These are phyloP conservation scores for Malassezia psittaci DNA, from an alignment of 1,284 basidiomycete genomes.

Conservation along the genomic window DNA sequence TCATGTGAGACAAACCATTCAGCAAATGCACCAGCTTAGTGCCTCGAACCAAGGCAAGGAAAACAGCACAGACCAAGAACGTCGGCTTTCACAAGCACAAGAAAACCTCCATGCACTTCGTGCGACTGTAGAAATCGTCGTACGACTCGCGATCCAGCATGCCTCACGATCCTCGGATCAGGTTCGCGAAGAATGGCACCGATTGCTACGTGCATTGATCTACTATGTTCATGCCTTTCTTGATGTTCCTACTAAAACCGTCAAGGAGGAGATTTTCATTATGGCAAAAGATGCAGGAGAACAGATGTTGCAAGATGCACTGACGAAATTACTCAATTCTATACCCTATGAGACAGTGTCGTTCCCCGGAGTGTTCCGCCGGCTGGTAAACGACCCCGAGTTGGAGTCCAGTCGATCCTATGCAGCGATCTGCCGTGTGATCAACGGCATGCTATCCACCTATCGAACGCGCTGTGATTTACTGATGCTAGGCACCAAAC, in stretches of 20 bases:
- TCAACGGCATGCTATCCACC: slow-evolving; percentile 85
- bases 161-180: slow-evolving; percentile 44
- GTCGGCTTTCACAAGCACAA: not conserved
- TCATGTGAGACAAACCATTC: slow-evolving; percentile 45
- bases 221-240: slow-evolving; percentile 58
- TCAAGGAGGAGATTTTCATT: not conserved
- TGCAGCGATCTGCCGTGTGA: slow-evolving; percentile 77
- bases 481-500: slow-evolving; percentile 50
- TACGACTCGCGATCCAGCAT: slow-evolving; percentile 16
- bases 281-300: not conserved
- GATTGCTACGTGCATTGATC: slow-evolving; percentile 68
- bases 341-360: slow-evolving; percentile 72
- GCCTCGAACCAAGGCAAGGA: not conserved
- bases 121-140: slow-evolving; percentile 22
- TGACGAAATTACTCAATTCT: slow-evolving; percentile 59
- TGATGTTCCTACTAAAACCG: not conserved
- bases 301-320: slow-evolving; percentile 63
- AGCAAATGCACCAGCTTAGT: not conserved
- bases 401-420: slow-evolving; percentile 51
- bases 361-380: slow-evolving; percentile 80
- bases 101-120: slow-evolving; percentile 4
- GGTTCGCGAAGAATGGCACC: slow-evolving; percentile 80
- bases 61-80: not conserved
- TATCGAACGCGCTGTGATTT: slow-evolving; percentile 85
- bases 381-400: slow-evolving; percentile 58